phyloP scores from a whole-genome alignment of 371 early-diverging fungal species.

The Mucor ambiguus region DNA sequence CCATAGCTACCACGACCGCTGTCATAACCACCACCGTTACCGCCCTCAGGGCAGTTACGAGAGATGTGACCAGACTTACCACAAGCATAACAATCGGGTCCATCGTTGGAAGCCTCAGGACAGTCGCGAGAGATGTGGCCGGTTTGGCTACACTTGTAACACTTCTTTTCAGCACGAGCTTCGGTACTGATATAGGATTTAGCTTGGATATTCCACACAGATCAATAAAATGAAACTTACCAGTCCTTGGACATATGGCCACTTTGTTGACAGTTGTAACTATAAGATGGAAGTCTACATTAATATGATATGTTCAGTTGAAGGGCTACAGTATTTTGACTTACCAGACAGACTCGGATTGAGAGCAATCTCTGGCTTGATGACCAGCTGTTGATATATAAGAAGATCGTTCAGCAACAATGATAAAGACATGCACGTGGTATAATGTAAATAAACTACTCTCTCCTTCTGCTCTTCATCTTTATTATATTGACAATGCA shows the following conservation, averaged over 20 bases:
- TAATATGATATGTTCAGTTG: not conserved
- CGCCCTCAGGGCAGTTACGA: slow-evolving; percentile 59
- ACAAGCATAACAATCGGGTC: slow-evolving; percentile 62
- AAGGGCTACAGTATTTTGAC: not conserved
- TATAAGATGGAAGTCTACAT: slow-evolving; percentile 15
- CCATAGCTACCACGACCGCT: slow-evolving; percentile 17
- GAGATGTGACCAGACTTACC: slow-evolving; percentile 64
- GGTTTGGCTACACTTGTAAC: slow-evolving; percentile 63
- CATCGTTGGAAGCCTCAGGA: slow-evolving; percentile 48
- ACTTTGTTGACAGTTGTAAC: slow-evolving; percentile 63
- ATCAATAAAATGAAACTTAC: slow-evolving; percentile 24
- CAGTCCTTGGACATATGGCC: slow-evolving; percentile 64
- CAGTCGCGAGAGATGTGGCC: slow-evolving; percentile 68
- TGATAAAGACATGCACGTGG: not conserved
- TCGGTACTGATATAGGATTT: slow-evolving; percentile 40
- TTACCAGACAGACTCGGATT: slow-evolving; percentile 63
- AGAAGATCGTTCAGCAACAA: slow-evolving; percentile 13
- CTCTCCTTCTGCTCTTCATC: not conserved
- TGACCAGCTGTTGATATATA: slow-evolving; percentile 56
- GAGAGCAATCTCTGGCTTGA: slow-evolving; percentile 63
- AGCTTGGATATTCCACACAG: not conserved
- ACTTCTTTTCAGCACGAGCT: slow-evolving; percentile 59
- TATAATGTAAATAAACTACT: not conserved
- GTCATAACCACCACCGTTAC: slow-evolving; percentile 26
- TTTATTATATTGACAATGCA: slow-evolving; percentile 16